Evolutionary conservation across 2,329 filamentous ascomycete species (phyloP).

Genomic region (Verticillium tricorpus): DNA sequence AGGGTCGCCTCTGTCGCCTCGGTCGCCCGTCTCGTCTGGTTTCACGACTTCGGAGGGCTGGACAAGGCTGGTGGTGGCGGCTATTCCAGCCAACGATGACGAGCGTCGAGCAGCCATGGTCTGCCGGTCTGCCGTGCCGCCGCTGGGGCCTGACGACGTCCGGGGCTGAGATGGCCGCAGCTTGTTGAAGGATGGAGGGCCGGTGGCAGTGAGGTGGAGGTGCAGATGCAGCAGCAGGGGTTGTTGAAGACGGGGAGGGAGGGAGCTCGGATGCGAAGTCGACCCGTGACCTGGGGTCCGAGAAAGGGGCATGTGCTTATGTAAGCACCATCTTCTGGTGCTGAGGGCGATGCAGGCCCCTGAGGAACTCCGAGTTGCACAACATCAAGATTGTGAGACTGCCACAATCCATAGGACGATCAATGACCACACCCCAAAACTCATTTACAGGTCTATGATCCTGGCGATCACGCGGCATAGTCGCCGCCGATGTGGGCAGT

Average conservation of each 20-base stretch:
- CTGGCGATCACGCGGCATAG: too few relatives aligned
- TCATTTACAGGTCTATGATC: too few relatives aligned
- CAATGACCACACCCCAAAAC: too few relatives aligned
- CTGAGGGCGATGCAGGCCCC: too few relatives aligned
- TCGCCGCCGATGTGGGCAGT: too few relatives aligned
- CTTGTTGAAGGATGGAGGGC: neutral
- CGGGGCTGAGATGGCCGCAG: neutral
- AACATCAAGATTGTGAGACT: too few relatives aligned
- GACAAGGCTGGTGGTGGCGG: neutral
- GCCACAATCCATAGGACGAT: too few relatives aligned
- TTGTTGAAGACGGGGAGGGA: neutral
- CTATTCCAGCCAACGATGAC: neutral
- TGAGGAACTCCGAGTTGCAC: too few relatives aligned
- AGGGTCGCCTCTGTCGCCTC: too few relatives aligned
- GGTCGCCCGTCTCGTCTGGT: neutral
- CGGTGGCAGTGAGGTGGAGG: neutral
- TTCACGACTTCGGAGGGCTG: neutral
- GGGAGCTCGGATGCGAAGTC: neutral
- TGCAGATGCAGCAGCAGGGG: neutral
- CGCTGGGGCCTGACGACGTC: neutral
- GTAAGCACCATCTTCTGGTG: too few relatives aligned
- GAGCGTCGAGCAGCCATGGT: neutral
- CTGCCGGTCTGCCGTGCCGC: neutral
- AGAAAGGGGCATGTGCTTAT: neutral
- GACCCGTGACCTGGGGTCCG: neutral